These are phyloP conservation scores for Rasamsonia emersonii DNA, from an alignment of 2,329 filamentous ascomycete species.

Conservation along the genomic window DNA sequence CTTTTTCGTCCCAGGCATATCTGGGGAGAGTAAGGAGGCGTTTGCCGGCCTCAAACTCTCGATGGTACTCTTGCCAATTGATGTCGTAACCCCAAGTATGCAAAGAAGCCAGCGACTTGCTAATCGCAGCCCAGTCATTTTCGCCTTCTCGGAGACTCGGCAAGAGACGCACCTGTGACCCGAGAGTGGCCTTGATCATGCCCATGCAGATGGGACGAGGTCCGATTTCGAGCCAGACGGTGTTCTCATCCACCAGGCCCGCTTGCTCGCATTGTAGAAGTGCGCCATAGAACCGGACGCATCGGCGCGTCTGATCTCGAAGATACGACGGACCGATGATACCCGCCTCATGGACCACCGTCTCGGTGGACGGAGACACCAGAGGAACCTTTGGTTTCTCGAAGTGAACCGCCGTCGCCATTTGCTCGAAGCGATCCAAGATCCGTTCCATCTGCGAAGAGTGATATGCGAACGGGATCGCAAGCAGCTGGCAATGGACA, in stretches of 20 bases:
- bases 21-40: conserved; percentile 42
- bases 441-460: not conserved
- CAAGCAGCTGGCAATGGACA: conserved; percentile 47
- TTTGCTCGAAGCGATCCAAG: not conserved
- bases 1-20: conserved; percentile 63
- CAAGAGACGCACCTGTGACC: conserved; percentile 14
- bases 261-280: not conserved
- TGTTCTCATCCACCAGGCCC: not conserved
- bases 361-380: not conserved
- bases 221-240: not conserved
- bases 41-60: conserved; percentile 36
- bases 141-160: conserved; percentile 34
- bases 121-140: conserved; percentile 23
- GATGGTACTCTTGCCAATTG: conserved; percentile 61
- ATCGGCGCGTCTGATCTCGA: no score
- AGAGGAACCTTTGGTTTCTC: not conserved
- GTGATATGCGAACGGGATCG: conserved; percentile 52
- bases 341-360: no score
- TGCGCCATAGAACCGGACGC: no score
- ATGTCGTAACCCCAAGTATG: conserved; percentile 48
- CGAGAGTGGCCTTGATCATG: conserved; percentile 32
- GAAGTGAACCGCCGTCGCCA: not conserved
- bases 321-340: no score
- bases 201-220: conserved; percentile 15
- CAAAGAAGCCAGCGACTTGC: not conserved